Conservation (phyloP, 495 filamentous ascomycete species). For the Jackrogersella multiformis region DNA sequence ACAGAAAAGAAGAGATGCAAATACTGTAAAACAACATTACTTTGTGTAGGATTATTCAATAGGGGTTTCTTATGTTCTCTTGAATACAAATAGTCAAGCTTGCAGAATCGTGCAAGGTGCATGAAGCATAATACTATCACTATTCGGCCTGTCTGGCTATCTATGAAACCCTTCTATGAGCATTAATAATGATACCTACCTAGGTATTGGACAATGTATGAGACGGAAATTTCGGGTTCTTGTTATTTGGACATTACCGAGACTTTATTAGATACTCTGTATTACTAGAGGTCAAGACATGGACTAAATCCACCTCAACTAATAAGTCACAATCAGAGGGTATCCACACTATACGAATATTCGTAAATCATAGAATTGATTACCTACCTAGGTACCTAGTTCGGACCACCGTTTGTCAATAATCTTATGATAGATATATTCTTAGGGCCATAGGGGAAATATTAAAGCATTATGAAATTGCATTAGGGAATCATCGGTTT, state of each 20-base stretch:
- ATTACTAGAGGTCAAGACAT: background rate
- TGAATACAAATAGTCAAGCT: conserved; percentile 1
- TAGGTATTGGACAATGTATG: no score
- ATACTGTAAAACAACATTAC: conserved; percentile 63
- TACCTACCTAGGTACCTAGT: background rate
- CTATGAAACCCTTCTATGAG: no score
- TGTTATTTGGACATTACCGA: background rate
- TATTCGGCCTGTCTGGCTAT: background rate
- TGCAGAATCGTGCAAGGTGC: conserved; percentile 1
- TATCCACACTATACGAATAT: conserved; percentile 1
- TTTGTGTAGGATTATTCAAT: conserved; percentile 2
- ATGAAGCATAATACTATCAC: background rate
- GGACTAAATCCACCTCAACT: background rate
- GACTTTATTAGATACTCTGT: background rate
- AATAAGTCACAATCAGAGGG: background rate
- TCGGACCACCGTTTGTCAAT: background rate
- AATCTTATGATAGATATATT: background rate
- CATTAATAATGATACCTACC: no score
- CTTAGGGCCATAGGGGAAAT: background rate
- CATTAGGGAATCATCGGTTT: no score
- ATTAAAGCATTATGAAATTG: background rate
- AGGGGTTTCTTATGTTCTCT: conserved; percentile 1
- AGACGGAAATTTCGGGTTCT: no score
- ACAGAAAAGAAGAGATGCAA: conserved; percentile 76
- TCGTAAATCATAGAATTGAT: background rate